These are phyloP conservation scores for Lactarius indigo DNA, from an alignment of 768 basidiomycete genomes.

Conservation along the genomic window DNA sequence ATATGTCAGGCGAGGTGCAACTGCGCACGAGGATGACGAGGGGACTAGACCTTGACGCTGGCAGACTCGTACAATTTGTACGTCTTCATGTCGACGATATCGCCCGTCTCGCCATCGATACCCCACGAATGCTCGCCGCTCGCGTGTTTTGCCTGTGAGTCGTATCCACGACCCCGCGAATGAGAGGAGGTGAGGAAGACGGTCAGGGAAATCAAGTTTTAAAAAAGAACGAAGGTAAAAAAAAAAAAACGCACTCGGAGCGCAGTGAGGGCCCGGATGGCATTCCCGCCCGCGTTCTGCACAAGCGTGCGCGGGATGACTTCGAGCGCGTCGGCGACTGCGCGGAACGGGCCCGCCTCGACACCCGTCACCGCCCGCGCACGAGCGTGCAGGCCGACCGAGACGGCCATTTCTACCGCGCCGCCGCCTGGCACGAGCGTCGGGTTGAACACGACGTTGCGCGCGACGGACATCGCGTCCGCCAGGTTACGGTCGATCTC, in stretches of 20 bases:
- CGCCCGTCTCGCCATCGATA: slow-evolving; percentile 93
- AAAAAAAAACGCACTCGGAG: slow-evolving; percentile 60
- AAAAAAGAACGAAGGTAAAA: neutral
- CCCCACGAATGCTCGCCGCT: slow-evolving; percentile 90
- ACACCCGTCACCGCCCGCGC: slow-evolving; percentile 81
- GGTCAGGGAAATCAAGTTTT: slow-evolving; percentile 33
- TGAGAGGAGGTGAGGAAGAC: slow-evolving; percentile 38
- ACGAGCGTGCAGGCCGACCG: slow-evolving; percentile 78
- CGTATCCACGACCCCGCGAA: neutral
- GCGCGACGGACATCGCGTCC: slow-evolving; percentile 95
- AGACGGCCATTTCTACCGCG: slow-evolving; percentile 97
- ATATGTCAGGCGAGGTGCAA: slow-evolving; percentile 4
- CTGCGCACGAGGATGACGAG: neutral
- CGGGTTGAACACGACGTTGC: slow-evolving; percentile 97
- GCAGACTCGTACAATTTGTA: slow-evolving; percentile 96
- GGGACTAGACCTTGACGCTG: slow-evolving; percentile 75
- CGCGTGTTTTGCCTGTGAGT: slow-evolving; percentile 83
- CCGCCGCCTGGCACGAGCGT: slow-evolving; percentile 92
- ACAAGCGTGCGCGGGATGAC: slow-evolving; percentile 94
- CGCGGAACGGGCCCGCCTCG: slow-evolving; percentile 86
- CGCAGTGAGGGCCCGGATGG: slow-evolving; percentile 88
- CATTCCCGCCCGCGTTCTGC: slow-evolving; percentile 95
- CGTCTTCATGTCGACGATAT: slow-evolving; percentile 91
- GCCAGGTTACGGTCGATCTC: slow-evolving; percentile 97
- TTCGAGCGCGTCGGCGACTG: slow-evolving; percentile 95